Evolutionary conservation across 1,284 basidiomycete species (phyloP), one percentile per base, ranked within the genome.

Genomic region (Pascua sp.): DNA sequence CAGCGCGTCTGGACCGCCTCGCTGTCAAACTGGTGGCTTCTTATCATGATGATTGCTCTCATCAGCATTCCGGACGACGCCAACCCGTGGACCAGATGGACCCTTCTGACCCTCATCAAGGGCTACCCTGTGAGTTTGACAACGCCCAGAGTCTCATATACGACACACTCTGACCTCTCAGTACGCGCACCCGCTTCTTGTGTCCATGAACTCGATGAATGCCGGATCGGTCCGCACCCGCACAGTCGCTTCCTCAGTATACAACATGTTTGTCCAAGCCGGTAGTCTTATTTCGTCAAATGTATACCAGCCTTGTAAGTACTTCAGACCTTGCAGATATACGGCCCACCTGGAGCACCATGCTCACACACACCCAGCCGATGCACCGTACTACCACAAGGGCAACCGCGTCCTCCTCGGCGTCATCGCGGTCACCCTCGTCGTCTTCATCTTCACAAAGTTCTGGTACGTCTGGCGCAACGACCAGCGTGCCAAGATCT

Each of bases 221-320:
- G 59, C 70, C 0, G 71, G 71, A 12, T 68, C 67, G 9, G 72
- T 74, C 2, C 64, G 72, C 12, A 74, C 70, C 0, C 59, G 72
- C 40, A 72, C 72, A 2, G 69, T 74, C 38, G 67, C 71, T 0
- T 63, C 62, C 42, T 66, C 66, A 1, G 47, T 72, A 5, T 72
- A 74, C 63, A 74, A 74, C 65, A 72, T 72, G 67, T 56, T 62
- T 16, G 72, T 72, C 5, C 72, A 74, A 53, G 62, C 65, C 11
- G 58, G 61, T 1, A 61, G 63, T 5, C 57, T 74, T 16, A 57
- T 70, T 18, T 65, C 66, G 2, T 59, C 61, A 38, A 72, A 74
- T 53, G 51, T 74, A 40, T 74, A 74, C 57, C 67, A 70, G 54
- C 55, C 66, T 11, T 12, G 40, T 42, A 9, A 42, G 40, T n/a